Base-by-base conservation (phyloP, 208 protist species). In the Trypanosoma melophagium region DNA sequence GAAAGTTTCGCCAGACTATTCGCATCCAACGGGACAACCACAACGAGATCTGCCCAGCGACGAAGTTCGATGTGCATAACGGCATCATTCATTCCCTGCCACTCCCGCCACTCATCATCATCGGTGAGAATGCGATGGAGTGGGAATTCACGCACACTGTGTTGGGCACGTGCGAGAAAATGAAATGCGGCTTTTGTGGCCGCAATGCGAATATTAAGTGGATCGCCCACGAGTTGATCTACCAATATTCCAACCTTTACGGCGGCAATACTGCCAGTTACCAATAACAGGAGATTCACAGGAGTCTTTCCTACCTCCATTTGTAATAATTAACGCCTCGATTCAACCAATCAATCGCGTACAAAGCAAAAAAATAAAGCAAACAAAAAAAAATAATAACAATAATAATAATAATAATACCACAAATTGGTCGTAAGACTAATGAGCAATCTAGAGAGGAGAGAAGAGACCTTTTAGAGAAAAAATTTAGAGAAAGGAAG, bases 1-100 rank as follows among this genome's bases (percentile, higher is more conserved):
- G 94, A 74, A 13, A 99, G 45, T 77, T 99, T 99, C 22, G 97
- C 97, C 8, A 99, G 81, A 16, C 94, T 98, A 83, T 99, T 99
- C 3, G 98, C 98, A 61, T 97, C 91, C 19, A 99, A 84, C 7
- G 98, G 98, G 1, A 91, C 96, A 56, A 99, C 91, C 16, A 99
- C 71, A n/a, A 99, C 77, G 14, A 98, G 38, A 69, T 99, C 94
- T 5, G 97, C 96, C 97, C 97, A 98, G 22, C 88, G 78, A 38
- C 95, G 79, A 52, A 99, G 76, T 63, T 97, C 89, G 71, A 97
- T 97, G 74, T 98, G 95, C 57, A 96, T 78, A n/a, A 98, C 84
- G 0, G 77, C 74, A 71, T 97, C 94, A 71, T 83, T 88, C 84
- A 93, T 86, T 45, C 74, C 83, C 68, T 92, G 75, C 87, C 88